These are phyloP conservation scores for Hyphopichia fennica DNA, from an alignment of 1,139 yeast genomes.

Conservation along the genomic window DNA sequence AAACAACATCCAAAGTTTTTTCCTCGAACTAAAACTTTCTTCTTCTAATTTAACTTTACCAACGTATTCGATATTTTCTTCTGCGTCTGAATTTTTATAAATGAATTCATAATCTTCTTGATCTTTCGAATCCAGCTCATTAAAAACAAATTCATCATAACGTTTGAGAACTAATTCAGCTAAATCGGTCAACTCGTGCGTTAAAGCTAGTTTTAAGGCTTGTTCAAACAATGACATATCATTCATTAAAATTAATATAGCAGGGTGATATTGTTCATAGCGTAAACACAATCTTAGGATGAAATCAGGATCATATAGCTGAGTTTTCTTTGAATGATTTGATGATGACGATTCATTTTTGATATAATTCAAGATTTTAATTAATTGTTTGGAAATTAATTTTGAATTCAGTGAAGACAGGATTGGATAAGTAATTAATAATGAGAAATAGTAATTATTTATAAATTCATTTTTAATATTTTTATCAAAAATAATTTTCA, in stretches of 20 bases:
- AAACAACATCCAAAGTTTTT: slow-evolving; percentile 72
- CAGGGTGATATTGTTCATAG: slow-evolving; percentile 58
- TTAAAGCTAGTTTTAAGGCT: slow-evolving; percentile 74
- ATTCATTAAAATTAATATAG: slow-evolving; percentile 68
- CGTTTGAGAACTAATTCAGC: slow-evolving; percentile 43
- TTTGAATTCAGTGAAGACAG: slow-evolving; percentile 32
- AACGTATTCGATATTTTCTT: slow-evolving; percentile 15
- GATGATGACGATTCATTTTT: slow-evolving; percentile 15
- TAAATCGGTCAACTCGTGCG: slow-evolving; percentile 57
- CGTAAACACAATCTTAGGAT: slow-evolving; percentile 72
- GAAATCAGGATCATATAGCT: slow-evolving; percentile 64
- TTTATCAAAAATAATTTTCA: slow-evolving; percentile 56
- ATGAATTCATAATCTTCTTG: slow-evolving; percentile 5
- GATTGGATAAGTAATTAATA: slow-evolving; percentile 60
- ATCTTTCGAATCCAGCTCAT: slow-evolving; percentile 10
- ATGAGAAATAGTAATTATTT: slow-evolving; percentile 72
- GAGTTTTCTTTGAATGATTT: slow-evolving; percentile 9
- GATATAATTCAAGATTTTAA: slow-evolving; percentile 28
- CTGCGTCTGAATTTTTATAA: slow-evolving; percentile 9
- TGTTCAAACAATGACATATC: slow-evolving; percentile 70
- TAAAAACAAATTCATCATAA: slow-evolving; percentile 27
- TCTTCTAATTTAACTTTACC: slow-evolving; percentile 33
- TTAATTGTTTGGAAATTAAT: slow-evolving; percentile 25
- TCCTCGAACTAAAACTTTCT: slow-evolving; percentile 49
- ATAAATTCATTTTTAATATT: slow-evolving; percentile 50